phyloP scores from a whole-genome alignment of 78 protist genomes.

The slime mould (Dictyostelium discoideum) region DNA sequence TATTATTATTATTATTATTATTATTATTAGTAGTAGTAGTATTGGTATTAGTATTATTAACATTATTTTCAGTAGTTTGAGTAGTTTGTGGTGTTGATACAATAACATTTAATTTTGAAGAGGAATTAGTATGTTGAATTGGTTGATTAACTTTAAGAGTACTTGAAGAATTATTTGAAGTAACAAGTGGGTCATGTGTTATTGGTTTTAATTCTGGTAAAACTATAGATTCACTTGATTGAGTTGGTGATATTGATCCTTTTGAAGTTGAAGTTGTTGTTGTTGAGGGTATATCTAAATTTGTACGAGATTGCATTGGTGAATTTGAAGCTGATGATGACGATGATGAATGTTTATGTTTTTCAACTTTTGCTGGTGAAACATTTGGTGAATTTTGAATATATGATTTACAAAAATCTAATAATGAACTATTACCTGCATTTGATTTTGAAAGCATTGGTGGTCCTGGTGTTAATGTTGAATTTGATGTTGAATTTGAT shows the following conservation, averaged over 20 bases:
- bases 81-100: neutral
- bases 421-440: conserved; percentile 14
- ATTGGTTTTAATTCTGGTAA: neutral
- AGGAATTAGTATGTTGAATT: neutral
- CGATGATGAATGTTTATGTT: neutral
- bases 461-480: neutral
- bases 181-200: neutral
- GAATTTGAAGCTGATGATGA: neutral
- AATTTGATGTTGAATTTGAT: neutral
- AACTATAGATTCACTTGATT: neutral
- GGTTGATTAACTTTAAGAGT: neutral
- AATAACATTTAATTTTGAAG: neutral
- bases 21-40: no score
- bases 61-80: neutral
- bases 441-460: conserved; percentile 3
- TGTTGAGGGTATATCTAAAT: neutral
- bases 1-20: no score
- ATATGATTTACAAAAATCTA: conserved; percentile 54
- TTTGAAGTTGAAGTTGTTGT: neutral
- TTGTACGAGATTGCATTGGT: neutral
- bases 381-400: conserved; percentile 42
- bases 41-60: no score
- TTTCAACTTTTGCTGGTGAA: conserved; percentile 31
- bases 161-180: neutral
- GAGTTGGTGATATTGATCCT: neutral